These are phyloP conservation scores for Carallia brachiata DNA, from an alignment of 345 rosid species.

Conservation along the genomic window DNA sequence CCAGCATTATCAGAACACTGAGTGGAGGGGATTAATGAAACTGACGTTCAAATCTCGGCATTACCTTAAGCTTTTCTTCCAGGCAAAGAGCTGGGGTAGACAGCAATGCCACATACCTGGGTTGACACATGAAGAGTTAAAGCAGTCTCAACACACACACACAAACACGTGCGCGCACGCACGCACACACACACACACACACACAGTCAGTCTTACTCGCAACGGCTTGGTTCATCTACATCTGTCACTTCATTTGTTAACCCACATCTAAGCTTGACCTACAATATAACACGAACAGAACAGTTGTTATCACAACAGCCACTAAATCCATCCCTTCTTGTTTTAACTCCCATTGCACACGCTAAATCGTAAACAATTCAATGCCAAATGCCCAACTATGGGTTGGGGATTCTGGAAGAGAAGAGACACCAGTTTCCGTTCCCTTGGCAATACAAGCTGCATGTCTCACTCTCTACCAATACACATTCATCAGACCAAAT, in stretches of 20 bases:
- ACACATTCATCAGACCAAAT: background rate
- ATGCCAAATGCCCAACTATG: background rate
- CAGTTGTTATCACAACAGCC: slow-evolving; percentile 7
- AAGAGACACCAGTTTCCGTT: too few relatives aligned
- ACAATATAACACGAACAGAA: slow-evolving; percentile 1
- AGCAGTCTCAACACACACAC: background rate
- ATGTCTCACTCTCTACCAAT: too few relatives aligned
- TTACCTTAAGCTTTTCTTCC: slow-evolving; percentile 77
- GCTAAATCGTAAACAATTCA: background rate
- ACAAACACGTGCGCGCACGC: background rate
- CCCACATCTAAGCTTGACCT: slow-evolving; percentile 92
- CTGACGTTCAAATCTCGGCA: background rate
- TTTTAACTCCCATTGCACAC: background rate
- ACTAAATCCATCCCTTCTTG: background rate
- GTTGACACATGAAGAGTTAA: slow-evolving; percentile 19
- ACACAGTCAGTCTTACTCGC: slow-evolving; percentile 62
- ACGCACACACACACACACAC: background rate
- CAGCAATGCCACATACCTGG: slow-evolving; percentile 68
- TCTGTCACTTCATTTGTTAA: slow-evolving; percentile 71
- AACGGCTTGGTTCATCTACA: slow-evolving; percentile 95
- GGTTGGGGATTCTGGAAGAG: background rate
- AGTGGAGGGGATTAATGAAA: background rate
- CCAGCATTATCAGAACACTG: background rate
- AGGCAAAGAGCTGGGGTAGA: slow-evolving; percentile 73
- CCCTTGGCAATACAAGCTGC: too few relatives aligned